A percentile compares a stretch with the other conserved stretches of the same genome.
Evolutionary conservation across 306 rosid species (phyloP).

Genomic region (Hylodesmum podocarpum): DNA sequence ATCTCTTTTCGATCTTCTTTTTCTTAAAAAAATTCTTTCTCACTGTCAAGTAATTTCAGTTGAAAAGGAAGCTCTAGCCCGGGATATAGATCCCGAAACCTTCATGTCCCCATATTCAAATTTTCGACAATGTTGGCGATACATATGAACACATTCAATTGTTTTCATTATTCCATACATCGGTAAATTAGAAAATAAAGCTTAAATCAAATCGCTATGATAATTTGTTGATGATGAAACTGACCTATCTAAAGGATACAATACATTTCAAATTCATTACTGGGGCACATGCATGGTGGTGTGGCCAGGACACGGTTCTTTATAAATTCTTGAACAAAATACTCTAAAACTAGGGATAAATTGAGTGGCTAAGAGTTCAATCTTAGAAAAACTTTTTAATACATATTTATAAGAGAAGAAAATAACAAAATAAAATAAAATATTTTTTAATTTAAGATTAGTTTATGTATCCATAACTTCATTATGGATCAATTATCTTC

Average conservation of each 20-base stretch:
- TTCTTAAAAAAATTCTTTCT: too few species aligned
- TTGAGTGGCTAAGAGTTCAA: too few species aligned
- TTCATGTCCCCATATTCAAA: not conserved
- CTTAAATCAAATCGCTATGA: not conserved
- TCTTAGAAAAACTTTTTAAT: too few species aligned
- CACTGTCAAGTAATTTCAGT: not conserved
- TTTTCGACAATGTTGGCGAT: not conserved
- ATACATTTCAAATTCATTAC: not conserved
- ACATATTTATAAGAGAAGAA: too few species aligned
- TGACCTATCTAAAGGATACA: not conserved
- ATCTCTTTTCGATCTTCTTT: too few species aligned
- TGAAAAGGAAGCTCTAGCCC: not conserved
- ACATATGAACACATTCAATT: not conserved
- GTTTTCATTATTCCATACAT: not conserved
- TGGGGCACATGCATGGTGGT: not conserved
- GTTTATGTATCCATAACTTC: too few species aligned
- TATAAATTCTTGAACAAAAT: not conserved
- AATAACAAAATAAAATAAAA: too few species aligned
- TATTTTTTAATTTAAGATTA: too few species aligned
- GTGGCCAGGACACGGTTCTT: not conserved
- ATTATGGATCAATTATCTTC: too few species aligned
- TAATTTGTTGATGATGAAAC: not conserved
- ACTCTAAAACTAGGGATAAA: too few species aligned
- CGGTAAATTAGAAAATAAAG: not conserved
- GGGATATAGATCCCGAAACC: not conserved